Base-by-base conservation (phyloP, 2,329 filamentous ascomycete genomes). In the Scedosporium boydii region DNA sequence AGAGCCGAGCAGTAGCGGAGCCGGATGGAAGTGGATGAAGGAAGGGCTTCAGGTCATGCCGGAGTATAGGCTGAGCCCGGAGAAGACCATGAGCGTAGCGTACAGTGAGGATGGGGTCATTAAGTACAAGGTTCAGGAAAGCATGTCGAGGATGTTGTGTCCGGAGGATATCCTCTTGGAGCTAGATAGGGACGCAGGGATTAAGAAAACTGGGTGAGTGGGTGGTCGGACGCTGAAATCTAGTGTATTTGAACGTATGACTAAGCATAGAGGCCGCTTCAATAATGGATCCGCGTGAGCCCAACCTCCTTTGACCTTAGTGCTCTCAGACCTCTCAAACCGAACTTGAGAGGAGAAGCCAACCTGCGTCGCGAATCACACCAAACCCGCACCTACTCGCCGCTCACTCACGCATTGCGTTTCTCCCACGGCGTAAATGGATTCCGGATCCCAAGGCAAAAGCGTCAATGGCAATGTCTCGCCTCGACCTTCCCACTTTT, bases 61-160 rank as follows among this genome's bases (percentile, higher is more conserved):
- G 5, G 65, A 64, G 16, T 66, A 63, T 23, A 18, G 56, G 29
- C 59, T 66, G 51, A 26, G 51, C 16, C 51, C 51, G 3, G n/a
- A 56, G n/a, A 56, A 56, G 51, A 16, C 51, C 21, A 56, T 56
- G 51, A 56, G 21, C 21, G 51, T 56, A 26, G 51, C 51, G 6
- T 56, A 56, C 23, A 27, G 6, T 3, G 51, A 26, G 23, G 51
- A 26, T 9, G 46, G 46, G 46, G 46, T 51, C 46, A 14, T 6
- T 18, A 56, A 56, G 5, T 56, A 21, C 27, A 56, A 56, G 51
- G 51, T 56, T 10, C 51, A 56, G 51, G 51, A 29, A 18, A 56
- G 51, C 12, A 56, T 56, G 51, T 21, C 51, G 51, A 56, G 51
- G 51, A 56, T 12, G 51, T 5, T 56, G 23, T 56, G 51, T 56